These are phyloP conservation scores for Pseudogymnoascus sp. DNA, from an alignment of 2,329 filamentous ascomycete genomes.

Conservation along the genomic window DNA sequence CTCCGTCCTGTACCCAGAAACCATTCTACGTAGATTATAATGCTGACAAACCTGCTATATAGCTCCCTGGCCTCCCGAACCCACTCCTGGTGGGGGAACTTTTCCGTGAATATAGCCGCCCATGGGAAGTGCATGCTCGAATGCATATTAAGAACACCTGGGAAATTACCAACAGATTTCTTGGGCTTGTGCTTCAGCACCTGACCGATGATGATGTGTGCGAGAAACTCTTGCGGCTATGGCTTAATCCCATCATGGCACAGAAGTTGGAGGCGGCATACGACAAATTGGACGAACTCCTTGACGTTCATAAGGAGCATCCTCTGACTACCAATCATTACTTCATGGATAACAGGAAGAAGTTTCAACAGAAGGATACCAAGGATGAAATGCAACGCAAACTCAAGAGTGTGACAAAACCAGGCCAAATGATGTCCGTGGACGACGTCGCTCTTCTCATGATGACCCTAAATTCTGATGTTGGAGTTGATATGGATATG, in stretches of 20 bases:
- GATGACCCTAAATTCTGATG: not conserved
- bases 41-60: not conserved
- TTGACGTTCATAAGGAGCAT: slow-evolving; percentile 18
- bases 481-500: slow-evolving; percentile 14
- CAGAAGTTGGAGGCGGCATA: slow-evolving; percentile 14
- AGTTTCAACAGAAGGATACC: slow-evolving; percentile 9
- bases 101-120: slow-evolving; percentile 19
- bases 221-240: slow-evolving; percentile 11
- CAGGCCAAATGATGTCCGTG: slow-evolving; percentile 4
- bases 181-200: slow-evolving; percentile 14
- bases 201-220: slow-evolving; percentile 8
- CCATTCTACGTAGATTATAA: not conserved
- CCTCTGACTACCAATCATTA: slow-evolving; percentile 15
- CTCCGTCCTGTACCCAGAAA: not conserved
- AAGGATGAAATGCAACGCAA: slow-evolving; percentile 3
- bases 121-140: slow-evolving; percentile 14
- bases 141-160: slow-evolving; percentile 15
- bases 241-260: slow-evolving; percentile 13
- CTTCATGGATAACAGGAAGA: slow-evolving; percentile 13
- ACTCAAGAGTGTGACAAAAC: not conserved
- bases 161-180: slow-evolving; percentile 13
- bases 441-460: slow-evolving; percentile 10
- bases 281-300: slow-evolving; percentile 15
- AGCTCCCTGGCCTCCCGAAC: slow-evolving; percentile 12
- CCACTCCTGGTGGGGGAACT: slow-evolving; percentile 18